Conservation (phyloP, 805 yeast genomes). For the Metschnikowia aberdeeniae region DNA sequence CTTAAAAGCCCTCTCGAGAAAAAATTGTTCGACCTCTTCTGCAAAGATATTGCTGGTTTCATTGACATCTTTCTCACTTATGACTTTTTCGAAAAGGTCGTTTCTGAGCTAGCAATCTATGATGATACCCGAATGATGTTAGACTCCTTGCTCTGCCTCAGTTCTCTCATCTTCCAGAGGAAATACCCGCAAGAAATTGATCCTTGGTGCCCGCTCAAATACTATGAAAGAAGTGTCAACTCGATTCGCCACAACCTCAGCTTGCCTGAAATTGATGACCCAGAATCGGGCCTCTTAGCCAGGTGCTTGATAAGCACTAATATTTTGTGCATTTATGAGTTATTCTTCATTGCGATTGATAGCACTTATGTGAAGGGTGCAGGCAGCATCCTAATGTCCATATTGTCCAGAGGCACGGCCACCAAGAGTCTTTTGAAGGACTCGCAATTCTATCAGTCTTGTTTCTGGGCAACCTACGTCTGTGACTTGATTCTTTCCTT, state of each 20-base stretch:
- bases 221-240: conserved; percentile 34
- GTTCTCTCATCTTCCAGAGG: conserved; percentile 33
- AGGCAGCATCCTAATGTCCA: conserved; percentile 28
- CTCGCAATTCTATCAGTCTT: conserved; percentile 29
- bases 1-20: conserved; percentile 23
- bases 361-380: conserved; percentile 38
- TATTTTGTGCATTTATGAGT: conserved; percentile 35
- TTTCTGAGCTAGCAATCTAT: conserved; percentile 33
- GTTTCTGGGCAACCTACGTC: conserved; percentile 35
- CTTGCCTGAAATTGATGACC: conserved; percentile 20
- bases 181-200: conserved; percentile 27
- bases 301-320: conserved; percentile 37
- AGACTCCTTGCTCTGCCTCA: conserved; percentile 33
- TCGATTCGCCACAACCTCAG: conserved; percentile 30
- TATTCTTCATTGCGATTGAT: conserved; percentile 35
- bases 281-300: conserved; percentile 27
- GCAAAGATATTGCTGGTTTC: conserved; percentile 24
- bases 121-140: conserved; percentile 39
- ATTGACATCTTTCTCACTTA: conserved; percentile 32
- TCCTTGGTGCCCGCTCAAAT: conserved; percentile 30
- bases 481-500: conserved; percentile 35
- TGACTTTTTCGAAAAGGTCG: conserved; percentile 26
- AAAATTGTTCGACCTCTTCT: conserved; percentile 32
- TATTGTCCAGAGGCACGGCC: conserved; percentile 19
- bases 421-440: conserved; percentile 21